Conservation (phyloP, 2,329 filamentous ascomycete genomes). For the Calonectria montana region DNA sequence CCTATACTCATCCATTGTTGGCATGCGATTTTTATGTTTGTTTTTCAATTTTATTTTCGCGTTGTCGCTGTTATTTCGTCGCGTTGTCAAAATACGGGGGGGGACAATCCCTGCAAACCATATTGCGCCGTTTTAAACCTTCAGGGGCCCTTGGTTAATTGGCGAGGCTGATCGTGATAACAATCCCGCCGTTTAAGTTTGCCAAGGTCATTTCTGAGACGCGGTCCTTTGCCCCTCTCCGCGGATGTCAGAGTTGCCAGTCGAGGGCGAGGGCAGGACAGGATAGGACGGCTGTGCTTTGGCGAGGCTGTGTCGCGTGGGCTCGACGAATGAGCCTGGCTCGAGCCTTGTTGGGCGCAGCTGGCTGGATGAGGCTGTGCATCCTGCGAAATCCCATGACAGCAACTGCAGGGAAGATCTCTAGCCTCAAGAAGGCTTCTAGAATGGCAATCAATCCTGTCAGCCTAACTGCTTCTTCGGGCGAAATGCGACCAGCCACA, state of each 20-base stretch:
- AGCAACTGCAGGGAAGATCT: neutral
- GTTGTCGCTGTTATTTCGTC: neutral
- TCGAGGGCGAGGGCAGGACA: neutral
- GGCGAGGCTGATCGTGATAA: neutral
- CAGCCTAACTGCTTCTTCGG: neutral
- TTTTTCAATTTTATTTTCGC: neutral
- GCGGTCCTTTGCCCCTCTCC: neutral
- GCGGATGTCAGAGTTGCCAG: neutral
- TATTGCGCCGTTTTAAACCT: neutral
- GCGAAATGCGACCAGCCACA: constrained; percentile 1
- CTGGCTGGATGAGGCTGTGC: constrained; percentile 1
- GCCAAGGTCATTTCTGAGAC: constrained; percentile 3
- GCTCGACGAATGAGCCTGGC: neutral
- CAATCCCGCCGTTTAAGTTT: neutral
- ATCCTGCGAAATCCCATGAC: neutral
- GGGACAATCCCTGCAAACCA: neutral
- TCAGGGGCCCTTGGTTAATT: neutral
- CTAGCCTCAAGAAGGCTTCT: constrained; percentile 3
- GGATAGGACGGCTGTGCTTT: neutral
- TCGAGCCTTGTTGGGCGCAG: neutral
- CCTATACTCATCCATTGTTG: neutral
- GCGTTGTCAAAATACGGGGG: neutral
- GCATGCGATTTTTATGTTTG: neutral
- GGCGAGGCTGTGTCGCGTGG: neutral
- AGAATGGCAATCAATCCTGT: constrained; percentile 9